phyloP scores from a whole-genome alignment of 768 basidiomycete species.

The Leccinum aurantiacum region DNA sequence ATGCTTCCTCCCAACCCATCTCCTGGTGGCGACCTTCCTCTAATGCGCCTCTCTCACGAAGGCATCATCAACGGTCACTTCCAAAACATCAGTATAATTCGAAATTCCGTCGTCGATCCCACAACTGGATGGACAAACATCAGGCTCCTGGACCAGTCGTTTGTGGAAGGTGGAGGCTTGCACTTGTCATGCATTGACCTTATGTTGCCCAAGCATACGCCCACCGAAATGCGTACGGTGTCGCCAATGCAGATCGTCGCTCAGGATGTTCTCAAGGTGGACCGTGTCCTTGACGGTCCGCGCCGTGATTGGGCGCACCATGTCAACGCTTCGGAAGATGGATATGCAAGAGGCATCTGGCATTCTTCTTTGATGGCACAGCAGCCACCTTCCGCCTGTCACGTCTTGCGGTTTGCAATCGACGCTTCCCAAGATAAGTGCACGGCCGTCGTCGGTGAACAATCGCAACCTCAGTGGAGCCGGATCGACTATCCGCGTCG shows the following conservation, averaged over 20 bases:
- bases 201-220: neutral
- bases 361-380: neutral
- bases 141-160: neutral
- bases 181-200: neutral
- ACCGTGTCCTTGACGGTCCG: neutral
- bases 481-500: neutral
- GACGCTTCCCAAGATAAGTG: neutral
- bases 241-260: neutral
- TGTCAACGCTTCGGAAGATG: neutral
- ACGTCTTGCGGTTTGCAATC: neutral
- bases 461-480: neutral
- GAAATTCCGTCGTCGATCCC: constrained; percentile 1
- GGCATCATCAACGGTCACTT: neutral
- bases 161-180: neutral
- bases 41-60: neutral
- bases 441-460: neutral
- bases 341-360: neutral
- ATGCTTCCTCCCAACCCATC: neutral
- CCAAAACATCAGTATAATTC: neutral
- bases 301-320: no score
- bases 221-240: neutral
- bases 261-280: neutral
- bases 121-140: neutral
- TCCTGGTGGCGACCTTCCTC: neutral
- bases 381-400: no score